Evolutionary conservation across 306 rosid genomes (phyloP).

Genomic region (Sindora glabra): DNA sequence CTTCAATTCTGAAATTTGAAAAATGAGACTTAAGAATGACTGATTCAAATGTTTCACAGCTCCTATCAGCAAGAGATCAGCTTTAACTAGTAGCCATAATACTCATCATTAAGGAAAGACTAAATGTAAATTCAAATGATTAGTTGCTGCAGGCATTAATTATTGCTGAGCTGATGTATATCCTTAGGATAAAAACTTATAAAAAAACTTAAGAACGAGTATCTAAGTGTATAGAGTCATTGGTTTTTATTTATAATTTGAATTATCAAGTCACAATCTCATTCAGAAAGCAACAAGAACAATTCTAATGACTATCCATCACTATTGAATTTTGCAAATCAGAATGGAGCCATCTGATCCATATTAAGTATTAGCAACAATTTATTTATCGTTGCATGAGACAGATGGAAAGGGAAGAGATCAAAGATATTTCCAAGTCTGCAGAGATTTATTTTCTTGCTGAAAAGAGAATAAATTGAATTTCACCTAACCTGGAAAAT

Average conservation of each 20-base stretch:
- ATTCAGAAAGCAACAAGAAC: too few relatives aligned
- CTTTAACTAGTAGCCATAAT: not conserved
- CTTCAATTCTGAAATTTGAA: conserved; percentile 63
- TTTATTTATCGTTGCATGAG: not conserved
- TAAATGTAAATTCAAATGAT: not conserved
- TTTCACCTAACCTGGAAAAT: conserved; percentile 63
- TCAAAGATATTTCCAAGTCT: not conserved
- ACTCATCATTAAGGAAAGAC: not conserved
- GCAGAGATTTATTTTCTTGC: not conserved
- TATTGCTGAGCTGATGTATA: too few relatives aligned
- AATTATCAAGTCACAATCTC: too few relatives aligned
- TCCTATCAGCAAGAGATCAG: not conserved
- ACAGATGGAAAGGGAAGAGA: not conserved
- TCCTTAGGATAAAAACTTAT: too few relatives aligned
- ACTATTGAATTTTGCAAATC: not conserved
- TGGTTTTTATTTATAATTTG: too few relatives aligned
- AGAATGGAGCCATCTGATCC: not conserved
- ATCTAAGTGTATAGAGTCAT: too few relatives aligned
- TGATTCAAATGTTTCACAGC: not conserved
- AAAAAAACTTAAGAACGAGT: not conserved
- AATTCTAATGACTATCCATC: too few relatives aligned
- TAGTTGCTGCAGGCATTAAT: not conserved
- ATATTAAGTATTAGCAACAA: not conserved
- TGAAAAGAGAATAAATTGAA: not conserved
- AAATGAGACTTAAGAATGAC: conserved; percentile 10